phyloP scores from a whole-genome alignment of 164 flowering plant species.

The Protea cynaroides region DNA sequence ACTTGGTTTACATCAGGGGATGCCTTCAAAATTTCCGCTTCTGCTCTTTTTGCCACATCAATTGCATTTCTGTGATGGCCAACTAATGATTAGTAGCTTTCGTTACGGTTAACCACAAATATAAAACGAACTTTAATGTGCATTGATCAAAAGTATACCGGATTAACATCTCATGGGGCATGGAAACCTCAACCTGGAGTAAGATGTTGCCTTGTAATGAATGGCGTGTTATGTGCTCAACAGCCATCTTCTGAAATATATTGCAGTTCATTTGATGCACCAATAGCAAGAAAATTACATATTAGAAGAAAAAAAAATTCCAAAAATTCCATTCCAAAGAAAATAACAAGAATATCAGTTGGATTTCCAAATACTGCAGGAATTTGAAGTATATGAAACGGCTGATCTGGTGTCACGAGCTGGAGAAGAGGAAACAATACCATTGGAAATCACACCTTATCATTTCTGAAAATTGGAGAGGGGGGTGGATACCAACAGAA shows the following conservation, averaged over 20 bases:
- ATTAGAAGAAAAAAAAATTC: no score
- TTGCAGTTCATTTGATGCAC: background rate
- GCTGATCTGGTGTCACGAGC: no score
- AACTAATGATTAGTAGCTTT: background rate
- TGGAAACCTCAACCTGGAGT: conserved; percentile 70
- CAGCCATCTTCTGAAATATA: conserved; percentile 64
- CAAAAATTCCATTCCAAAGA: no score
- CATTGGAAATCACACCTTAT: no score
- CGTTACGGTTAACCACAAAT: background rate
- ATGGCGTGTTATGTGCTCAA: conserved; percentile 62
- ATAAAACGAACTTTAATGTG: background rate
- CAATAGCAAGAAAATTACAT: background rate
- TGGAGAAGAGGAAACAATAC: no score
- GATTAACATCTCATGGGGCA: conserved; percentile 50
- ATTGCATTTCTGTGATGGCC: conserved; percentile 57
- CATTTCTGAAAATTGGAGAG: no score
- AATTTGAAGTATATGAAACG: no score
- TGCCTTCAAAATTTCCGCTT: conserved; percentile 47
- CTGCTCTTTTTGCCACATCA: conserved; percentile 57
- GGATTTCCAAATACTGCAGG: no score
- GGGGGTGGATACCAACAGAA: no score
- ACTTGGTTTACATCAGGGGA: conserved; percentile 36
- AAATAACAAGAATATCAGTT: no score
- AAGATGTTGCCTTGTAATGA: conserved; percentile 54
- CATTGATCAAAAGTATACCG: conserved; percentile 29